A percentile compares a stretch with the other conserved stretches of the same genome.
These are phyloP conservation scores for Candida glaebosa DNA, from an alignment of 805 yeast species.

Conservation along the genomic window DNA sequence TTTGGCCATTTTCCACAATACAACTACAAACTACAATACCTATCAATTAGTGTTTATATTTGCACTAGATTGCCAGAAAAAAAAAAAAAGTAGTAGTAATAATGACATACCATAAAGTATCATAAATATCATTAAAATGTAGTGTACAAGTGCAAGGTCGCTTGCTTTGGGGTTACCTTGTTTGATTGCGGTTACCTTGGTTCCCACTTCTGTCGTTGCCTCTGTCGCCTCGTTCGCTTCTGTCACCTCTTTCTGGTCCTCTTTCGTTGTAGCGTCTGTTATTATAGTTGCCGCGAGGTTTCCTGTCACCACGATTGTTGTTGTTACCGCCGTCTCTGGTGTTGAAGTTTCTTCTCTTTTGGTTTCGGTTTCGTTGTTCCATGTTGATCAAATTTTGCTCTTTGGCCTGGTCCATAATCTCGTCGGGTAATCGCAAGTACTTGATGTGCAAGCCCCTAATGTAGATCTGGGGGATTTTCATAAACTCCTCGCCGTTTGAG, in stretches of 20 bases:
- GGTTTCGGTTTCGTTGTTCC: constrained; percentile 47
- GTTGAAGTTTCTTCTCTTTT: constrained; percentile 36
- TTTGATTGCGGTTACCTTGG: constrained; percentile 7
- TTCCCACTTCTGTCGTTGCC: constrained; percentile 7
- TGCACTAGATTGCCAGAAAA: background rate
- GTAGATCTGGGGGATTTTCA: constrained; percentile 69
- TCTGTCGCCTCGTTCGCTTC: constrained; percentile 6
- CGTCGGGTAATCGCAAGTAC: constrained; percentile 71
- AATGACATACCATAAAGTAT: background rate
- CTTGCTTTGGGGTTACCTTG: constrained; percentile 9
- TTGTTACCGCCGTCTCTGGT: constrained; percentile 28
- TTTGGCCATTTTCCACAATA: no score
- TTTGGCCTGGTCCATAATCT: constrained; percentile 68
- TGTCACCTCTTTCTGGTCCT: constrained; percentile 5
- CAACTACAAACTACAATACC: background rate
- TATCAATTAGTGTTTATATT: background rate
- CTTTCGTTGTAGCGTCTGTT: constrained; percentile 12
- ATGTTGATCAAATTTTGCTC: constrained; percentile 54
- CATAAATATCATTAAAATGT: constrained; percentile 1
- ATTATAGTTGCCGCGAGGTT: constrained; percentile 16
- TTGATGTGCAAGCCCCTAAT: constrained; percentile 84
- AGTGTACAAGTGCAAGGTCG: constrained; percentile 6
- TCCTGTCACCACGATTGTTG: constrained; percentile 17
- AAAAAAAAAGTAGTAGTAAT: background rate
- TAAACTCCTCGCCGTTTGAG: constrained; percentile 56